Base-by-base conservation (phyloP, 352 stramenopile species). In the Phytopythium vexans region DNA sequence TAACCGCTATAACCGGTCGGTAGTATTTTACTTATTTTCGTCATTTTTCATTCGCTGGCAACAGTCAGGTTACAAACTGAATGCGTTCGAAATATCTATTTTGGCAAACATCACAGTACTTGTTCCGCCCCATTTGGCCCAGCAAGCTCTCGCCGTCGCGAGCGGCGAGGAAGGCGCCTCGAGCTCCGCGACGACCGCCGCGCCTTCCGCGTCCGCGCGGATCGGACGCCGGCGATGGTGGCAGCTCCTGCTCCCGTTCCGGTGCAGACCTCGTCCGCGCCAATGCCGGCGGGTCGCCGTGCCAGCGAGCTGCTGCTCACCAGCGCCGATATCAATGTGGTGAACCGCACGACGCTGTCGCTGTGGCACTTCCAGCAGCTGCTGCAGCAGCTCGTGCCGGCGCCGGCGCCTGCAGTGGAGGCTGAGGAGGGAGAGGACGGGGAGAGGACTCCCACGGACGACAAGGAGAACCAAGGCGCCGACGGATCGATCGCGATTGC, bases 301-400 rank as follows among this genome's bases (percentile, higher is more conserved):
- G 62, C 89, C 45, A 63, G 83, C 49, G 67, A 79, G 64, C 60
- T 88, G 45, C 52, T 88, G 55, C 69, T 92, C 37, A 62, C 57
- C n/a, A 74, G 73, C 47, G 53, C 57, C 33, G 80, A 93, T 62
- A 63, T 93, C 42, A 74, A 57, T 36, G 75, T 88, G 48, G 67
- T 93, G 50, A 88, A 91, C 63, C 80, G 79, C 48, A 70, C 78
- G 64, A 82, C 74, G 42, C 66, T 93, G 10, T 89, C 82, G 36
- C 72, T 91, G 14, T 93, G 82, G 82, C 82, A 93, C 63, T 87
- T 89, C 57, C 70, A 80, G 48, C 76, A 91, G 54, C 58, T 93
- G 40, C 57, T 68, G 45, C 61, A 68, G 9, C 72, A 73, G 54
- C 55, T 88, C 42, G 52, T 92, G 14, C 72, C 77, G 45, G 16